Conservation (phyloP, 129 eudicot species). For the Ambrosia artemisiifolia region DNA sequence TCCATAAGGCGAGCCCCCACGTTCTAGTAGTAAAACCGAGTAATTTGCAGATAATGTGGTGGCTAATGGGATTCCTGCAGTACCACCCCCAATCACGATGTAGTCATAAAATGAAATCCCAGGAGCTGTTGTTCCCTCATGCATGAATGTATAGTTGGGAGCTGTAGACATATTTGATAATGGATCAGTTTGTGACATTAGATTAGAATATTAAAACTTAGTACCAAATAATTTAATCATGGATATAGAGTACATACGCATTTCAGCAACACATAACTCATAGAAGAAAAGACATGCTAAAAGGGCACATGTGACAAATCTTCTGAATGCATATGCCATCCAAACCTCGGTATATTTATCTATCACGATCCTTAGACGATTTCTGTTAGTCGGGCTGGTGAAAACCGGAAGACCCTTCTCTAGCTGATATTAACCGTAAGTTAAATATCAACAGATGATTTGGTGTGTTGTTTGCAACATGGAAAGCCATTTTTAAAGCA, state of each 20-base stretch:
- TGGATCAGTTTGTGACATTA: neutral
- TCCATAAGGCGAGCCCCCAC: conserved; percentile 33
- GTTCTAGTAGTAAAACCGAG: conserved; percentile 34
- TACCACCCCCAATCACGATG: too few species aligned
- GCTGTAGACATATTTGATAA: neutral
- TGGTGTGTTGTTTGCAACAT: neutral
- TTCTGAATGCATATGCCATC: too few species aligned
- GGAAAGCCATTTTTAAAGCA: neutral
- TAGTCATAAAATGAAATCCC: too few species aligned
- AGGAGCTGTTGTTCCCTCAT: too few species aligned
- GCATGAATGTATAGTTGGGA: too few species aligned
- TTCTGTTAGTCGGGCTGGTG: too few species aligned
- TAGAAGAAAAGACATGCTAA: neutral
- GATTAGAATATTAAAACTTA: neutral
- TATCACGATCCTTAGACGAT: too few species aligned
- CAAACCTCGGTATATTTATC: too few species aligned
- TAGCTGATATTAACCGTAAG: too few species aligned
- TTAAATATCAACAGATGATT: neutral
- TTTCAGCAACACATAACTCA: neutral
- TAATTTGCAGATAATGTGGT: too few species aligned
- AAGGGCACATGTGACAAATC: neutral
- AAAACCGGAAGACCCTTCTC: too few species aligned
- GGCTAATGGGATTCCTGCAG: too few species aligned
- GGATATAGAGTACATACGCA: neutral
- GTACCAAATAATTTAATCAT: neutral